Base-by-base conservation (phyloP, 2,329 filamentous ascomycete species). In the Tolypocladium tundrense region DNA sequence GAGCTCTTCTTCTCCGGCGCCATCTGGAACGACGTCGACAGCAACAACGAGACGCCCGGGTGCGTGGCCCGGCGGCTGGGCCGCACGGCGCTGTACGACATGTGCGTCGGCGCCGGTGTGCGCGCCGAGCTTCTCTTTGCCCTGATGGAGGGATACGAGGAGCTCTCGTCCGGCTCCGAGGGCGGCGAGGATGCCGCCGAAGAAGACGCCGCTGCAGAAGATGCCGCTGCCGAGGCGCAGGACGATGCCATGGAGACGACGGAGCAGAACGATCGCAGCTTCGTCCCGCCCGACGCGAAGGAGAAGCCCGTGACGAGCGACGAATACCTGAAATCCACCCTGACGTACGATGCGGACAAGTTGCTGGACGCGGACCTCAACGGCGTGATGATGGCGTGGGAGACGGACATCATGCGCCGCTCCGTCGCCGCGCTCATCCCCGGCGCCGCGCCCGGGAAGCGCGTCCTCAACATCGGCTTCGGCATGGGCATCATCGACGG, bases 1-100 rank as follows among this genome's bases (percentile, higher is more conserved):
- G 83, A 94, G 67, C 79, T 97, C 9, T 85, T 97, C 60, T 82
- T 92, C 67, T 88, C 88, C 64, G 94, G 94, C 39, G 94, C 91
- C 13, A 97, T 97, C 65, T 99, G 94, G 94, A 99, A 99, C 75
- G 92, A 97, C 70, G 78, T 97, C 58, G 91, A 97, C 71, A 75
- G 79, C 63, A 87, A 90, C 65, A 83, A 91, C 66, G 93, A 97
- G 78, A 97, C 94, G 3, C 91, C 94, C 0, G 94, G 91, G 9
- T 97, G 93, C 70, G 77, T 97, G 50, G 94, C 94, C 10, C 78
- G 80, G 59, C 76, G 84, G 33, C 70, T 97, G 31, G 87, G 88
- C 0, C 77, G 89, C 65, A 79, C 73, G 57, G 80, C 84, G 54
- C 74, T 97, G 41, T 97, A 99, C 69, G 83, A 88, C 45, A 72